phyloP scores from a whole-genome alignment of 2,329 filamentous ascomycete genomes.

The Ophiostoma himal-ulmi region DNA sequence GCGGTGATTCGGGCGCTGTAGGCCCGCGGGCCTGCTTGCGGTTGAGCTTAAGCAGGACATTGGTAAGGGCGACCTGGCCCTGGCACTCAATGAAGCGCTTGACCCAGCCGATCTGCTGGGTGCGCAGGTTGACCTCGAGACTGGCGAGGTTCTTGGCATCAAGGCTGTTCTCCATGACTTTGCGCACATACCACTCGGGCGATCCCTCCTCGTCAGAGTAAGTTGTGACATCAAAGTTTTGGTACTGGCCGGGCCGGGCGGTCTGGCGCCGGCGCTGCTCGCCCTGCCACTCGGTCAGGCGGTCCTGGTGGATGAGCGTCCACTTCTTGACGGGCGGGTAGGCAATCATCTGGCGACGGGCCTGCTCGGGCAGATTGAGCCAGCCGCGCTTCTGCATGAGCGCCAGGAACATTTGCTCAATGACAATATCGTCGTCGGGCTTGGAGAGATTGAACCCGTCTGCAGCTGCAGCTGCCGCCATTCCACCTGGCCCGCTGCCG shows the following conservation, averaged over 20 bases:
- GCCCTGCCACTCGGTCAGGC: constrained; percentile 85
- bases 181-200: constrained; percentile 96
- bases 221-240: constrained; percentile 62
- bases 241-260: constrained; percentile 64
- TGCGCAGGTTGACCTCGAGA: constrained; percentile 87
- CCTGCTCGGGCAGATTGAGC: constrained; percentile 94
- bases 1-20: constrained; percentile 53
- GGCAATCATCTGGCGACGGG: constrained; percentile 88
- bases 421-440: constrained; percentile 72
- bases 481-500: background rate
- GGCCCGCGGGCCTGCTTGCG: constrained; percentile 73
- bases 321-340: constrained; percentile 95
- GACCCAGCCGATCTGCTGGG: constrained; percentile 97
- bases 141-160: constrained; percentile 87
- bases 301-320: constrained; percentile 93
- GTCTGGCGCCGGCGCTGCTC: constrained; percentile 83
- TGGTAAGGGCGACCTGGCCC: constrained; percentile 91
- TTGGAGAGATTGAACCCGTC: constrained; percentile 60
- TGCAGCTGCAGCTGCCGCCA: constrained; percentile 30
- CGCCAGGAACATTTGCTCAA: constrained; percentile 86
- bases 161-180: constrained; percentile 92
- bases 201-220: constrained; percentile 91
- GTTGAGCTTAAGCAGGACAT: constrained; percentile 89
- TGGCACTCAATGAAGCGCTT: constrained; percentile 95
- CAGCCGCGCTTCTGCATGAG: constrained; percentile 97